Evolutionary conservation across 306 rosid genomes (phyloP).

Genomic region (Pyrus pyrifolia): DNA sequence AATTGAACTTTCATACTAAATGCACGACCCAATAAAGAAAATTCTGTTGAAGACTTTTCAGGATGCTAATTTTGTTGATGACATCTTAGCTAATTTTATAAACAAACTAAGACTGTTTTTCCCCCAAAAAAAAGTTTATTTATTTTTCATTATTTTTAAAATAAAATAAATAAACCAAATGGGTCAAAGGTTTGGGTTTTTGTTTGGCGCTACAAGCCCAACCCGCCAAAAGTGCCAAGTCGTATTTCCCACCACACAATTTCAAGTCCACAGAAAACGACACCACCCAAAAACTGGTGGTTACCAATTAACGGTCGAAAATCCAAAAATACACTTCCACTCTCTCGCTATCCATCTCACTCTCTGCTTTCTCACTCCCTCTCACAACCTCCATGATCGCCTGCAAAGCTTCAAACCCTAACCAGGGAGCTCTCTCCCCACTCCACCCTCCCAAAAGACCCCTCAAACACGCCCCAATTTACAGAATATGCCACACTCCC

Average conservation of each 20-base stretch:
- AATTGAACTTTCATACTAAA: too few species aligned
- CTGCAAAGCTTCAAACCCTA: constrained; percentile 39
- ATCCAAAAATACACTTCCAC: neutral
- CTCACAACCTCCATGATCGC: constrained; percentile 33
- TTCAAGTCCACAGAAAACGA: neutral
- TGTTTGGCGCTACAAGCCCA: neutral
- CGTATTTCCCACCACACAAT: neutral
- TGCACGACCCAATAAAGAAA: too few species aligned
- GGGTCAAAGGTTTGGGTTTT: neutral
- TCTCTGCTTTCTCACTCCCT: neutral
- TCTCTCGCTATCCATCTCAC: neutral
- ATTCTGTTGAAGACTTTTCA: too few species aligned
- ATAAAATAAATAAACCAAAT: neutral
- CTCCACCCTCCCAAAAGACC: constrained; percentile 10
- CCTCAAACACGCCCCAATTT: constrained; percentile 14
- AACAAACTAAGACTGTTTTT: too few species aligned
- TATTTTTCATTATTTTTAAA: neutral
- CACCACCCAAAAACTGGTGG: constrained; percentile 15
- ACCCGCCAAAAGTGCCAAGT: neutral
- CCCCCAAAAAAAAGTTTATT: neutral
- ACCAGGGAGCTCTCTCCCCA: constrained; percentile 23
- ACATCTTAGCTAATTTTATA: too few species aligned
- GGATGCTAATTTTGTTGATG: too few species aligned
- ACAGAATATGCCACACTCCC: constrained; percentile 3
- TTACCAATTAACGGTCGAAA: constrained; percentile 20